Evolutionary conservation across 2,329 filamentous ascomycete genomes (phyloP).

Genomic region (Plenodomus lindquistii): DNA sequence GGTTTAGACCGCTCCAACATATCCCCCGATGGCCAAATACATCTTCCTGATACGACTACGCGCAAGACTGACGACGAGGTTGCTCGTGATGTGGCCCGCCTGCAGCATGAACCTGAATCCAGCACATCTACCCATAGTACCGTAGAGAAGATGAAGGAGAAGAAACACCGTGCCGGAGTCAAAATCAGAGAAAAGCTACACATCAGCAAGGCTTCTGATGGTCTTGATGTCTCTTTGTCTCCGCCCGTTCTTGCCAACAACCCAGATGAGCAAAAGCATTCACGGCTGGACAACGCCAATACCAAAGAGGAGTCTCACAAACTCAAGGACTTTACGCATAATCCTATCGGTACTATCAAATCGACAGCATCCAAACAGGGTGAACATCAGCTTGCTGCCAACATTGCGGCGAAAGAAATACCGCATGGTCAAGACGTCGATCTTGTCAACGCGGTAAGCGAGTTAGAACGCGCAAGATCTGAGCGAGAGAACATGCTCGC

Average conservation of each 20-base stretch:
- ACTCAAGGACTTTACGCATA: conserved; percentile 27
- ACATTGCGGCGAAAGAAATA: conserved; percentile 51
- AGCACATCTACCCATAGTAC: conserved; percentile 13
- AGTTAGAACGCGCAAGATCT: conserved; percentile 14
- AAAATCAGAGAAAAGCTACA: conserved; percentile 30
- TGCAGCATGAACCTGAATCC: conserved; percentile 6
- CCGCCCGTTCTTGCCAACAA: conserved; percentile 21
- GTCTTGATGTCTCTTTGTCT: conserved; percentile 4
- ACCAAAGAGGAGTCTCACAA: conserved; percentile 24
- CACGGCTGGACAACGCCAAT: conserved; percentile 18
- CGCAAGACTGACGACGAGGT: conserved; percentile 19
- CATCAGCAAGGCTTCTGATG: conserved; percentile 23
- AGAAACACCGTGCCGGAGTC: conserved; percentile 22
- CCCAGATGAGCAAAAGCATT: conserved; percentile 14
- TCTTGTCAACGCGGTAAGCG: conserved; percentile 39
- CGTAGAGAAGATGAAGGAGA: conserved; percentile 20
- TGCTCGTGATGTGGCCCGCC: conserved; percentile 20
- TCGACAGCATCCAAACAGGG: conserved; percentile 24
- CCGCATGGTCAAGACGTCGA: conserved; percentile 44
- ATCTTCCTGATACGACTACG: conserved; percentile 3
- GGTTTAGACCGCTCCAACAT: conserved; percentile 21
- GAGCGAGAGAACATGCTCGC: conserved; percentile 21
- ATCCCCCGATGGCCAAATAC: conserved; percentile 11
- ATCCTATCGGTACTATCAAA: conserved; percentile 31
- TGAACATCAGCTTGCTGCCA: conserved; percentile 29